Evolutionary conservation across 1,284 basidiomycete species (phyloP).

Genomic region (Cryptococcus wingfieldii): DNA sequence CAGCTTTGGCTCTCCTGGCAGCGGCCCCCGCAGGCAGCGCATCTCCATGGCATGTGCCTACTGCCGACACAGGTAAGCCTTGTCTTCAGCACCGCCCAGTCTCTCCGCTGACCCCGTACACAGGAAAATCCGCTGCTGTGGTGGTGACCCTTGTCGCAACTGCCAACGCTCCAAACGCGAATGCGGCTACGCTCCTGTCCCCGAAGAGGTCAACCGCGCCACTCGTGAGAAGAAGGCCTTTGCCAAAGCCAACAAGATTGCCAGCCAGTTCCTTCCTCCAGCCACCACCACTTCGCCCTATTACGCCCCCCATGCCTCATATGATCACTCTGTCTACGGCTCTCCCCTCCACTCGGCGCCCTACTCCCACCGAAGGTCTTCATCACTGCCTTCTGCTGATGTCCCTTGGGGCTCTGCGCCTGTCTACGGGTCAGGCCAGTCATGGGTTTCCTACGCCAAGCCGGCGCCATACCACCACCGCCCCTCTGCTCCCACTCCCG

Average conservation of each 20-base stretch:
- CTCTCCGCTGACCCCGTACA: not conserved
- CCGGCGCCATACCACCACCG: not conserved
- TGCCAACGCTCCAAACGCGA: conserved; percentile 42
- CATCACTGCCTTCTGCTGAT: not conserved
- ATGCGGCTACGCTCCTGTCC: conserved; percentile 47
- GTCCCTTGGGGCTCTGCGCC: not conserved
- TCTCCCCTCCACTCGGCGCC: conserved; percentile 27
- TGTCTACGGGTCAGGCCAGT: conserved; percentile 9
- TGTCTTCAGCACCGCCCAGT: not conserved
- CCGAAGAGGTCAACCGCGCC: conserved; percentile 46
- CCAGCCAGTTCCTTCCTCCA: conserved; percentile 13
- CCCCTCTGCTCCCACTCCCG: conserved; percentile 22
- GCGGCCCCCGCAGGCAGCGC: conserved; percentile 19
- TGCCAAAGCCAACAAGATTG: conserved; percentile 33
- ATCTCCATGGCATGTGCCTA: conserved; percentile 47
- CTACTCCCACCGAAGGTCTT: conserved; percentile 11
- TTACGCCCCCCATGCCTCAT: conserved; percentile 20
- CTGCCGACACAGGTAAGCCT: conserved; percentile 46
- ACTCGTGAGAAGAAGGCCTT: conserved; percentile 45
- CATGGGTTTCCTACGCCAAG: too few species aligned
- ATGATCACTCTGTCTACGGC: not conserved
- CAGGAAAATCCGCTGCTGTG: conserved; percentile 49
- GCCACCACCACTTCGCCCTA: conserved; percentile 27
- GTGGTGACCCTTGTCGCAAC: conserved; percentile 44
- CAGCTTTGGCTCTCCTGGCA: not conserved